phyloP scores from a whole-genome alignment of 257 asterid genomes.

The Nemophila menziesii region DNA sequence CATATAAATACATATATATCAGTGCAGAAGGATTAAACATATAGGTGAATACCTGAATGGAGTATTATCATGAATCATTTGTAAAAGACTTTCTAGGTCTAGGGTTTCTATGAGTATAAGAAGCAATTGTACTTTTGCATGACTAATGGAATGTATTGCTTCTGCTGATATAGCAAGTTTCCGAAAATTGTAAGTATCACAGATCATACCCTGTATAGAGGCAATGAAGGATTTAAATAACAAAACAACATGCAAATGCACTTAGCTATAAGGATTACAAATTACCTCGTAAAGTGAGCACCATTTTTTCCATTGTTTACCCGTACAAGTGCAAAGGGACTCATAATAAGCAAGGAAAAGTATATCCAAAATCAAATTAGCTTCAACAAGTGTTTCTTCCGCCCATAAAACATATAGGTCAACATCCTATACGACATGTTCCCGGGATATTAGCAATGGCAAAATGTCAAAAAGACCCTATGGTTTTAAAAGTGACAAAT shows the following conservation, averaged over 20 bases:
- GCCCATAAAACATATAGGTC: conserved; percentile 80
- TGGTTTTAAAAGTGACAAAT: too few relatives aligned
- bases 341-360: conserved; percentile 76
- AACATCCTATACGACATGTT: conserved; percentile 45
- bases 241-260: conserved; percentile 10
- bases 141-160: conserved; percentile 49
- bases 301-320: conserved; percentile 66
- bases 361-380: conserved; percentile 70
- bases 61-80: conserved; percentile 74
- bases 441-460: conserved; percentile 6
- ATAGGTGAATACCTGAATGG: conserved; percentile 62
- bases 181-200: conserved; percentile 62
- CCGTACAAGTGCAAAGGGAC: conserved; percentile 56
- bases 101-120: conserved; percentile 79
- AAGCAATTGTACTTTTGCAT: conserved; percentile 70
- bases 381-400: conserved; percentile 78
- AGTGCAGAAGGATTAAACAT: conserved; percentile 2
- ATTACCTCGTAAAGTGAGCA: conserved; percentile 71
- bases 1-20: background rate
- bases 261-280: conserved; percentile 6
- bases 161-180: conserved; percentile 72
- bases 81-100: conserved; percentile 83
- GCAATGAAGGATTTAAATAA: conserved; percentile 7
- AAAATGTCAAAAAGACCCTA: background rate
- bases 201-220: conserved; percentile 49